Percentiles rank a stretch among this genome's conserved stretches.
These are phyloP conservation scores for Fraxinus dipetala DNA, from an alignment of 305 asterid species.

Conservation along the genomic window DNA sequence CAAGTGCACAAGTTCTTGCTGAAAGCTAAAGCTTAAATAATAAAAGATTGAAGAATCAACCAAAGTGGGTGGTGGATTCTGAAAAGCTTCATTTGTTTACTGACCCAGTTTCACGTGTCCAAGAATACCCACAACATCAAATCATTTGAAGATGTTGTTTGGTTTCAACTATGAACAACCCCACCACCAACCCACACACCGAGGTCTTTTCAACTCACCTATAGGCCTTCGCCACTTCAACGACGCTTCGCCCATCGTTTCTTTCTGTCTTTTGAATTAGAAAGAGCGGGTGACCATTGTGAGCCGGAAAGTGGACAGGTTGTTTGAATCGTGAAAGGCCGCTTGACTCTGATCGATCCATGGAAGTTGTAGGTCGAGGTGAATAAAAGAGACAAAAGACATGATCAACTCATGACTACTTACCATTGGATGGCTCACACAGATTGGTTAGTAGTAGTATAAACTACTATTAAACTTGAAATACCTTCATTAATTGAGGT, in stretches of 20 bases:
- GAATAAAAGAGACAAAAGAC: background rate
- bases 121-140: background rate
- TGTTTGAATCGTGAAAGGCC: background rate
- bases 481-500: background rate
- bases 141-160: background rate
- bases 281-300: background rate
- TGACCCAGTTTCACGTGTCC: slow-evolving; percentile 12
- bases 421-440: background rate
- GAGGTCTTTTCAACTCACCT: background rate
- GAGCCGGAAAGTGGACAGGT: background rate
- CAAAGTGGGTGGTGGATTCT: slow-evolving; percentile 9
- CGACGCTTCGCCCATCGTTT: background rate
- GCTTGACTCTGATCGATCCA: background rate
- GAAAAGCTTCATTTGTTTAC: slow-evolving; percentile 3
- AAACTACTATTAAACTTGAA: background rate
- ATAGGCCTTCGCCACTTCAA: background rate
- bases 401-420: background rate
- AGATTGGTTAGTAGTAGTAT: background rate
- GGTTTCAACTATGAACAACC: background rate
- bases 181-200: background rate
- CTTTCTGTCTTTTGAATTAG: background rate
- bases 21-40: slow-evolving; percentile 8
- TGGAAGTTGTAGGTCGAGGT: background rate
- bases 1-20: slow-evolving; percentile 4
- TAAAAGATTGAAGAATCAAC: background rate